Evolutionary conservation across 139 green algal species (phyloP), one percentile per base, ranked within the genome.

Genomic region (Pleodorina starrii): DNA sequence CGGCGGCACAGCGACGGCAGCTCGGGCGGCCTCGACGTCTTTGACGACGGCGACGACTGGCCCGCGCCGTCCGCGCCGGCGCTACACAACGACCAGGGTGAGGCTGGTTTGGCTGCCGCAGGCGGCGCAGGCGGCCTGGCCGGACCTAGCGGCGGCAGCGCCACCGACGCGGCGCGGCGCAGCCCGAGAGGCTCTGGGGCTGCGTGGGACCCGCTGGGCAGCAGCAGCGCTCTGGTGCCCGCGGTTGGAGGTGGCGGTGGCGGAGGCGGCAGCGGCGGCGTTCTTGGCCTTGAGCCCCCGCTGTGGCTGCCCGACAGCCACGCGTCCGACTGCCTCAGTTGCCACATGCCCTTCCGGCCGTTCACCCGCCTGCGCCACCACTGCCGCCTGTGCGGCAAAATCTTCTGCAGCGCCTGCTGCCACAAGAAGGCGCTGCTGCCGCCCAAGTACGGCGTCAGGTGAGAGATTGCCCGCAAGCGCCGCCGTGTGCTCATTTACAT

Each of bases 371-470:
- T 95, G 11, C 87, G 94, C 11, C 96, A 97, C 89, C 96, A 97
- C 90, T 97, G 95, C 92, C 89, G 95, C 29, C 87, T 94, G 74
- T 97, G 95, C 82, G 96, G 95, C 43, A 88, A 92, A 71, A 92
- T 98, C 54, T 97, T 97, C 85, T 98, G 96, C 92, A 72, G 92
- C 42, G 59, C 77, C 43, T 97, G 96, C 94, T 93, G 86, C 83
- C 51, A 71, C 46, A 89, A 94, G 69, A 87, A 86, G 19, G 51
- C 95, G 87, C 91, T 98, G 90, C 93, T 98, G 90, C 96, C 96
- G n/a, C 96, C 96, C 35, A 95, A 93, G 71, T 97, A 93, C 89
- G 87, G 76, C 29, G 51, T 83, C n/a, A 94, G 90, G 93, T 96
- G 57, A 4, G 86, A 17, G n/a, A n/a, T n/a, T n/a, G n/a, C n/a